Evolutionary conservation across 2,329 filamentous ascomycete genomes (phyloP).

Genomic region (Colletotrichum plurivorum): DNA sequence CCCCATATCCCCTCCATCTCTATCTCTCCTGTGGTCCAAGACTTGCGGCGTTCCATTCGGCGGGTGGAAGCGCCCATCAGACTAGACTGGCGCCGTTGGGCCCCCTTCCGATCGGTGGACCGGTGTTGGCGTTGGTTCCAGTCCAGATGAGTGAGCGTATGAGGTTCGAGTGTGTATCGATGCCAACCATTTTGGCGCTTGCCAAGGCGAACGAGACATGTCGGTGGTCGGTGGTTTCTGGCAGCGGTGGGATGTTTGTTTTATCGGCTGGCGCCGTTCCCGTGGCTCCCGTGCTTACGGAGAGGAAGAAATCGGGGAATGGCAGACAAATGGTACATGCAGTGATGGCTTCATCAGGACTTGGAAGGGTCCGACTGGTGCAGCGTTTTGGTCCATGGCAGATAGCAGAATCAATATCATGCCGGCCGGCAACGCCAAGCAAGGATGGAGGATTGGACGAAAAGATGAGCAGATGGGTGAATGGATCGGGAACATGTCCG

Average conservation of each 20-base stretch:
- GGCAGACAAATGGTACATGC: background rate
- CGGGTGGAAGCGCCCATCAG: slow-evolving; percentile 4
- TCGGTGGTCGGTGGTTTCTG: background rate
- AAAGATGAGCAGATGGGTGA: background rate
- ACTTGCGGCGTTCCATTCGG: slow-evolving; percentile 28
- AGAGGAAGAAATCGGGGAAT: background rate
- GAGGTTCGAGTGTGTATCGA: background rate
- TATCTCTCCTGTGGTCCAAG: slow-evolving; percentile 5
- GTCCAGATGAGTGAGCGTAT: too few species aligned
- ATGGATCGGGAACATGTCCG: slow-evolving; percentile 22
- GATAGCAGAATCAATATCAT: background rate
- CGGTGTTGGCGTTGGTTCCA: slow-evolving; percentile 9
- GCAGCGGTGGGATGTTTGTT: background rate
- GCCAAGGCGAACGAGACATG: slow-evolving; percentile 17
- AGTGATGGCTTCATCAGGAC: slow-evolving; percentile 15
- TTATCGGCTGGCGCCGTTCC: background rate
- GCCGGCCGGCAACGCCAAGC: background rate
- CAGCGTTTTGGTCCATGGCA: background rate
- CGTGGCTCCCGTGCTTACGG: background rate
- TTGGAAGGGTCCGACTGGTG: background rate
- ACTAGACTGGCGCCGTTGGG: slow-evolving; percentile 27
- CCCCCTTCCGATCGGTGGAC: slow-evolving; percentile 29
- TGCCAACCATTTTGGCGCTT: slow-evolving; percentile 16
- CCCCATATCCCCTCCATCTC: slow-evolving; percentile 21
- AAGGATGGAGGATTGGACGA: slow-evolving; percentile 1